Percentiles rank a stretch among this genome's conserved stretches.
Conservation (phyloP, 768 basidiomycete species). For the Podaxis sp. region DNA sequence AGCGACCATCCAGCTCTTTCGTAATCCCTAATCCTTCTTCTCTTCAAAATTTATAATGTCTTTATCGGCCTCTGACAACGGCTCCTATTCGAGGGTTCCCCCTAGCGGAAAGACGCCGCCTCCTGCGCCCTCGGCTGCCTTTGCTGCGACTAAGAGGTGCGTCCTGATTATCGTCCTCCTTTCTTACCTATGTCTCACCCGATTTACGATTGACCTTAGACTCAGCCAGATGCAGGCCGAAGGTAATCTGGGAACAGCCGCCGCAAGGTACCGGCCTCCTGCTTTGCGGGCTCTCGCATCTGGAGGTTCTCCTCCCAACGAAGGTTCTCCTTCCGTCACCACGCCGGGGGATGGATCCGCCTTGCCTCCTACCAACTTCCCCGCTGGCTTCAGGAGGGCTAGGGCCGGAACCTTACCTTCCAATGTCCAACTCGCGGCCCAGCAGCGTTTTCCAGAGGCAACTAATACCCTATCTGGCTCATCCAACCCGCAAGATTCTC, state of each 20-base stretch:
- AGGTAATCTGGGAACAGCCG: constrained; percentile 35
- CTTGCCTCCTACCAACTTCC: constrained; percentile 71
- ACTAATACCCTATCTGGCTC: constrained; percentile 44
- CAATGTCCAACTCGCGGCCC: constrained; percentile 84
- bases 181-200: constrained; percentile 15
- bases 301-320: constrained; percentile 71
- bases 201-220: constrained; percentile 33
- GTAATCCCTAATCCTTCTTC: constrained; percentile 83
- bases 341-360: constrained; percentile 54
- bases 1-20: constrained; percentile 24
- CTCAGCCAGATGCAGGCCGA: constrained; percentile 84
- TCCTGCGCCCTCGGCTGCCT: constrained; percentile 86
- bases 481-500: constrained; percentile 24
- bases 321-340: constrained; percentile 52
- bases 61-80: constrained; percentile 81
- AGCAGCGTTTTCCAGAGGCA: constrained; percentile 65
- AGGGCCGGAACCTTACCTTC: constrained; percentile 98
- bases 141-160: constrained; percentile 67
- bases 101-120: constrained; percentile 85
- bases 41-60: constrained; percentile 79
- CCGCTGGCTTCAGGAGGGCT: constrained; percentile 87
- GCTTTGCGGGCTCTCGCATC: constrained; percentile 70
- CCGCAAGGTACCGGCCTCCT: constrained; percentile 71
- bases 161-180: constrained; percentile 18
- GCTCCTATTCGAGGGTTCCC: constrained; percentile 75